These are phyloP conservation scores for Phytophthora citricola DNA, from an alignment of 352 stramenopile genomes.

Conservation along the genomic window DNA sequence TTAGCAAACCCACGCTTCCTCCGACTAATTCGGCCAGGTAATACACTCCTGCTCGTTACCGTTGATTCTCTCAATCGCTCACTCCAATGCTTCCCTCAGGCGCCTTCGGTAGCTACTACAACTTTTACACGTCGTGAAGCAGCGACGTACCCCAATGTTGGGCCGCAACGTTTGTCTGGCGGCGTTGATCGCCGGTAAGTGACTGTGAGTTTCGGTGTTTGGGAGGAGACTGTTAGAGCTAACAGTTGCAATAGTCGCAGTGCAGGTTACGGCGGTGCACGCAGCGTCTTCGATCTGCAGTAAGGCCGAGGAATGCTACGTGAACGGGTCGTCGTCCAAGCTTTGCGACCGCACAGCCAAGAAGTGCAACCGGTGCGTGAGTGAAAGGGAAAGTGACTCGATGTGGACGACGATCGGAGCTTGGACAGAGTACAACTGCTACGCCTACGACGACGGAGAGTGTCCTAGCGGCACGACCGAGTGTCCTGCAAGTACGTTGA, in stretches of 20 bases:
- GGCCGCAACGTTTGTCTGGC: constrained; percentile 35
- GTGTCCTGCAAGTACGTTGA: constrained; percentile 45
- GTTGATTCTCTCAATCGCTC: constrained; percentile 2
- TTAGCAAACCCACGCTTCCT: constrained; percentile 25
- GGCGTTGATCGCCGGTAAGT: constrained; percentile 35
- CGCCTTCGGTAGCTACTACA: background rate
- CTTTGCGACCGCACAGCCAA: constrained; percentile 51
- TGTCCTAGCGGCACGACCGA: constrained; percentile 49
- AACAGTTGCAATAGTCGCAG: constrained; percentile 19
- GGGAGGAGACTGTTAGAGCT: background rate
- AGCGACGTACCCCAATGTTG: constrained; percentile 33
- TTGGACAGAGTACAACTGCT: constrained; percentile 57
- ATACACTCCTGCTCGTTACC: constrained; percentile 1
- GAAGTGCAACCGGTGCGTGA: constrained; percentile 56
- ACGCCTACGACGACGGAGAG: constrained; percentile 40
- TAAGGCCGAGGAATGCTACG: constrained; percentile 50
- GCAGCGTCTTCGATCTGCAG: constrained; percentile 41
- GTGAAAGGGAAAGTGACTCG: constrained; percentile 33
- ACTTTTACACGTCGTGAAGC: constrained; percentile 20
- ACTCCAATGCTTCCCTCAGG: background rate
- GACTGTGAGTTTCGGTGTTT: background rate
- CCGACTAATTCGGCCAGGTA: constrained; percentile 23
- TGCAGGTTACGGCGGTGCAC: constrained; percentile 27
- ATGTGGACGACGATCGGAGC: constrained; percentile 25
- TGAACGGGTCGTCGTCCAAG: constrained; percentile 50